phyloP scores from a whole-genome alignment of 768 basidiomycete genomes.

The Rossbeevera mucosa region DNA sequence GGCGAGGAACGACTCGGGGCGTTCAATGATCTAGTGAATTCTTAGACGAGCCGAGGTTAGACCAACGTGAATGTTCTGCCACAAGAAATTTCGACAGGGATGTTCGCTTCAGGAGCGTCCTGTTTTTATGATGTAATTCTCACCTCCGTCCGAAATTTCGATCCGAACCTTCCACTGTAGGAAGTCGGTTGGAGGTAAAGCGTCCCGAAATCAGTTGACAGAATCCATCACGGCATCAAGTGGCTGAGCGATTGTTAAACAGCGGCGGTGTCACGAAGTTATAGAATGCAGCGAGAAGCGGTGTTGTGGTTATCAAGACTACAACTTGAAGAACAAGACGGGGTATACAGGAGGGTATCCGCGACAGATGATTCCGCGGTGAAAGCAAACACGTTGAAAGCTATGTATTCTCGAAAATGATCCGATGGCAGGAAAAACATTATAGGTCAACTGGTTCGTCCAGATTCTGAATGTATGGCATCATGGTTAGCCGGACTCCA shows the following conservation, averaged over 20 bases:
- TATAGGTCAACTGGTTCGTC: slow-evolving; percentile 22
- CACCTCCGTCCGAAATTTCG: not conserved
- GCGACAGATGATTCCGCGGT: not conserved
- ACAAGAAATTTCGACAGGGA: not conserved
- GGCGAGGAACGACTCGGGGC: not conserved
- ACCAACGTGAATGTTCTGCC: not conserved
- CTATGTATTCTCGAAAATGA: not conserved
- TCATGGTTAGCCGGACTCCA: not conserved
- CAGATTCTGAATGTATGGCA: slow-evolving; percentile 15
- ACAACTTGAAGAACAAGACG: not conserved
- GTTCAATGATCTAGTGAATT: too few species aligned
- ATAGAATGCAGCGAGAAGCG: not conserved
- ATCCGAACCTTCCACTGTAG: not conserved
- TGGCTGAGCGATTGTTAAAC: not conserved
- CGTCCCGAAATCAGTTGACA: not conserved
- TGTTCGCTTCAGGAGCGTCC: too few species aligned
- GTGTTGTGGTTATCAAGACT: not conserved
- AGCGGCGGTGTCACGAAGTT: not conserved
- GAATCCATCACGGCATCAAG: too few species aligned
- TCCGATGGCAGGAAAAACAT: not conserved
- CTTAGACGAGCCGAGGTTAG: not conserved
- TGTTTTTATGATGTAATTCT: too few species aligned
- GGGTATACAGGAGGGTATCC: not conserved
- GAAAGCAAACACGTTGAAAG: not conserved
- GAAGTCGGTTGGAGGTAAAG: not conserved